Percentiles rank a stretch among this genome's conserved stretches.
phyloP scores from a whole-genome alignment of 495 filamentous ascomycete genomes.

The Trypethelium eluteriae region DNA sequence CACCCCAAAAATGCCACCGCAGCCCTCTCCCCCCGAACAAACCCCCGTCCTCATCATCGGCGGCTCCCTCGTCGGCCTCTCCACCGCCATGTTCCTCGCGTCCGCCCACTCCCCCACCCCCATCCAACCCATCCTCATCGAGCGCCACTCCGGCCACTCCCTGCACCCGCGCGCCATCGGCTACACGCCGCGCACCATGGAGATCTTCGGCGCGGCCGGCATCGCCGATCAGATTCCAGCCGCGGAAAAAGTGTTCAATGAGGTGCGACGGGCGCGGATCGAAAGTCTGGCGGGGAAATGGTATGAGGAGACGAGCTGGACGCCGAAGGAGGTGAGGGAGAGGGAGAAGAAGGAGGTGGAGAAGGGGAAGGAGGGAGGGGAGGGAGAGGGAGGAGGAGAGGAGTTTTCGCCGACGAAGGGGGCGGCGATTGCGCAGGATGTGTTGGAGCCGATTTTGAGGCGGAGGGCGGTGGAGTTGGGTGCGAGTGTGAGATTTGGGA shows the following conservation, averaged over 20 bases:
- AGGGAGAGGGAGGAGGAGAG: not conserved
- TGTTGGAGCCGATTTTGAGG: conserved; percentile 15
- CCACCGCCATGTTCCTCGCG: conserved; percentile 6
- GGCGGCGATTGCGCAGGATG: conserved; percentile 9
- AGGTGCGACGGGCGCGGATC: not conserved
- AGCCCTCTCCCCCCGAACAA: not conserved
- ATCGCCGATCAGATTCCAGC: conserved; percentile 7
- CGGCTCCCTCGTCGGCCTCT: conserved; percentile 15
- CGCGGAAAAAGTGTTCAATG: conserved; percentile 7
- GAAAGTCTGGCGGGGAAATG: conserved; percentile 13
- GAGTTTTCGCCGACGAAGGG: conserved; percentile 7
- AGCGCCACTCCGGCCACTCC: conserved; percentile 9
- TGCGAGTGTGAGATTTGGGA: conserved; percentile 9
- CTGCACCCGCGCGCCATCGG: conserved; percentile 14
- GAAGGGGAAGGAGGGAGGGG: not conserved
- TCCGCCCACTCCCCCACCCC: not conserved
- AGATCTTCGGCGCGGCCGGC: conserved; percentile 13
- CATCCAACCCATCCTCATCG: conserved; percentile 10
- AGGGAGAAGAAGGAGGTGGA: not conserved
- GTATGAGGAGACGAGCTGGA: conserved; percentile 9
- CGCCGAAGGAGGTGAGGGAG: conserved; percentile 9
- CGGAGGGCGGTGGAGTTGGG: not conserved
- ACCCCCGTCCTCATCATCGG: conserved; percentile 17
- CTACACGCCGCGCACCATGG: conserved; percentile 13
- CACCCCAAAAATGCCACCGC: not conserved